Evolutionary conservation across 345 rosid species (phyloP).

Genomic region (Streptanthus diversifolius): DNA sequence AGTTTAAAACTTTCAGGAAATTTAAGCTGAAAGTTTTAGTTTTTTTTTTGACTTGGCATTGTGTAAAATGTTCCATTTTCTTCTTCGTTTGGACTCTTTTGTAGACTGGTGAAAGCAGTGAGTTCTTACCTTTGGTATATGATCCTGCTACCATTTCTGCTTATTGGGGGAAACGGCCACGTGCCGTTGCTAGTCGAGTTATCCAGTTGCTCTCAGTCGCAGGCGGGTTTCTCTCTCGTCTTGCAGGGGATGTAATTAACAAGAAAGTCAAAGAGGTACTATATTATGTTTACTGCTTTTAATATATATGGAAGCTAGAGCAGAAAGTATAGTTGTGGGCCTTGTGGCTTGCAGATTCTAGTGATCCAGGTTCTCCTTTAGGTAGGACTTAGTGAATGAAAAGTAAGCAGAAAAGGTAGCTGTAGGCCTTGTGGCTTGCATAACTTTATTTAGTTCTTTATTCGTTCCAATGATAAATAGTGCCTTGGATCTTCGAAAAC

Average conservation of each 20-base stretch:
- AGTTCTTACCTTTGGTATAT: slow-evolving; percentile 84
- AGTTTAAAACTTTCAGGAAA: not conserved
- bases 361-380: no score
- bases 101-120: slow-evolving; percentile 86
- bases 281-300: not conserved
- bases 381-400: no score
- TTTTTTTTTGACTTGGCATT: not conserved
- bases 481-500: not conserved
- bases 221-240: slow-evolving; percentile 87
- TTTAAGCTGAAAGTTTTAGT: not conserved
- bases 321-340: not conserved
- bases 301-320: not conserved
- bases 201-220: slow-evolving; percentile 85
- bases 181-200: slow-evolving; percentile 81
- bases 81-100: slow-evolving; percentile 19
- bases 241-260: slow-evolving; percentile 65
- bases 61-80: not conserved
- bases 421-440: no score
- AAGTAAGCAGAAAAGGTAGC: no score
- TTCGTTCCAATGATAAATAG: not conserved
- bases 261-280: slow-evolving; percentile 84
- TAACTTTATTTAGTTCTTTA: not conserved
- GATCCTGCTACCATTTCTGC: slow-evolving; percentile 84
- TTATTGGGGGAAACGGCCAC: slow-evolving; percentile 96
- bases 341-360: no score